phyloP scores from a whole-genome alignment of 2,329 filamentous ascomycete species.

The Phaeomoniella chlamydospora region DNA sequence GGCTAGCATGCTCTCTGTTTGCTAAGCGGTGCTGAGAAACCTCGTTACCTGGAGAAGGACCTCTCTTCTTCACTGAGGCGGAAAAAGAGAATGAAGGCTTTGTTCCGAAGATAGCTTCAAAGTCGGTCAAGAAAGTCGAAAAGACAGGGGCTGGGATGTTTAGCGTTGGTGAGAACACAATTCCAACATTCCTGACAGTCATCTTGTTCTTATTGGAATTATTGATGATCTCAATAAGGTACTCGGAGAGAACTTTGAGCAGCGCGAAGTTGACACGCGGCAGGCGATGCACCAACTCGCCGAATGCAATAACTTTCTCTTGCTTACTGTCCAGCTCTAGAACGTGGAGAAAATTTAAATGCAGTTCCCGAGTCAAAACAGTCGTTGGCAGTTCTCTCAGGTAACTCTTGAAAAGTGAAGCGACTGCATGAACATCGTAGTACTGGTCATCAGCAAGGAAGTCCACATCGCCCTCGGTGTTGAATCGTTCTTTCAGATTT shows the following conservation, averaged over 20 bases:
- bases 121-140: constrained; percentile 84
- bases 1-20: constrained; percentile 15
- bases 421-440: constrained; percentile 91
- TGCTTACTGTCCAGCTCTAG: constrained; percentile 63
- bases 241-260: constrained; percentile 71
- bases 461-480: constrained; percentile 81
- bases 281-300: constrained; percentile 63
- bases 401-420: constrained; percentile 86
- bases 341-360: constrained; percentile 73
- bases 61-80: constrained; percentile 16
- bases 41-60: constrained; percentile 9
- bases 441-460: constrained; percentile 69
- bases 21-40: background rate
- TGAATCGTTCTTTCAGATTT: constrained; percentile 80
- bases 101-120: constrained; percentile 67
- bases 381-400: constrained; percentile 82
- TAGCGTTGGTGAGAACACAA: constrained; percentile 92
- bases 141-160: constrained; percentile 95
- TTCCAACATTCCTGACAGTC: constrained; percentile 93
- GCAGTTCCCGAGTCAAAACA: constrained; percentile 79
- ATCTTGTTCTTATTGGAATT: constrained; percentile 90
- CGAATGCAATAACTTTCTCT: constrained; percentile 65
- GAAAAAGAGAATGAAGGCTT: constrained; percentile 34
- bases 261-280: constrained; percentile 70
- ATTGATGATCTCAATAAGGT: constrained; percentile 84